These are phyloP conservation scores for Microdochium nivale DNA, from an alignment of 2,329 filamentous ascomycete genomes.

Conservation along the genomic window DNA sequence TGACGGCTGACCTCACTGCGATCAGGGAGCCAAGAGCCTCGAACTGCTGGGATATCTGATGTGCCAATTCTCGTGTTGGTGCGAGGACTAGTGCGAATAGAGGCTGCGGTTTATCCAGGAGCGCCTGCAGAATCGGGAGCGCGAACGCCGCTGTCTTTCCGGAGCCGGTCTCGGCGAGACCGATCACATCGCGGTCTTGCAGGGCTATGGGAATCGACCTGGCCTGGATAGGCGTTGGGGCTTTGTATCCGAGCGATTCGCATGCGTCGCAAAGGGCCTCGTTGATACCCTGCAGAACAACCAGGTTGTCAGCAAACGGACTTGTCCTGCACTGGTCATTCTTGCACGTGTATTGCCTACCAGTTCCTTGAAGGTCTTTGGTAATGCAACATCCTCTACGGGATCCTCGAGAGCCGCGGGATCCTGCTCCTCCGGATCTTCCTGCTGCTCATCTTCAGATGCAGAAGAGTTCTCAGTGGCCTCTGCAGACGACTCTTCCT, in stretches of 20 bases:
- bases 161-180: slow-evolving; percentile 87
- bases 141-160: slow-evolving; percentile 96
- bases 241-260: slow-evolving; percentile 69
- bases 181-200: slow-evolving; percentile 78
- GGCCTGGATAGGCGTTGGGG: slow-evolving; percentile 81
- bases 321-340: neutral
- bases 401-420: slow-evolving; percentile 13
- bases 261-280: slow-evolving; percentile 87
- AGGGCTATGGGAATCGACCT: slow-evolving; percentile 78
- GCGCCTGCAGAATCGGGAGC: slow-evolving; percentile 80
- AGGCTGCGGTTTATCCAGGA: slow-evolving; percentile 80
- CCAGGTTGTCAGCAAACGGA: slow-evolving; percentile 3
- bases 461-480: neutral
- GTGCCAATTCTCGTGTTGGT: slow-evolving; percentile 86
- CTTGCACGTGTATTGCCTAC: slow-evolving; percentile 21
- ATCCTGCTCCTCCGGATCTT: slow-evolving; percentile 4
- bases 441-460: neutral
- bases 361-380: slow-evolving; percentile 61
- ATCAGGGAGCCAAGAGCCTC: slow-evolving; percentile 84
- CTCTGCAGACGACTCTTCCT: neutral
- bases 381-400: slow-evolving; percentile 9
- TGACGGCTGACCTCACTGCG: slow-evolving; percentile 73
- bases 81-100: slow-evolving; percentile 86
- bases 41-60: slow-evolving; percentile 82
- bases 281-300: slow-evolving; percentile 58